A percentile compares a stretch with the other conserved stretches of the same genome.
Evolutionary conservation across 2,329 filamentous ascomycete species (phyloP).

Genomic region (Penicillium freii): DNA sequence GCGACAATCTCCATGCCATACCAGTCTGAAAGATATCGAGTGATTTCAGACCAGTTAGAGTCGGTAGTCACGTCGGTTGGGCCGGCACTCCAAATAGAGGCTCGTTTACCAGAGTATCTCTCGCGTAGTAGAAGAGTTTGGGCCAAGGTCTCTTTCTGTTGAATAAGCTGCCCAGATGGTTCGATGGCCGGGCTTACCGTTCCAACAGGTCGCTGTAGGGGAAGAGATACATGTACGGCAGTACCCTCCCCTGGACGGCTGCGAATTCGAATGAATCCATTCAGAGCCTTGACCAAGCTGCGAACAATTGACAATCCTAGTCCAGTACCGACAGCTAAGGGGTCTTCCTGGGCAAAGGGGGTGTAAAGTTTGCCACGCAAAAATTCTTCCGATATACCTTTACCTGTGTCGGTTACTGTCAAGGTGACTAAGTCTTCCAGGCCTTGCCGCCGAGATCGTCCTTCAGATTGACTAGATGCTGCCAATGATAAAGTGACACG

Average conservation of each 20-base stretch:
- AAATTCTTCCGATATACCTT: slow-evolving; percentile 64
- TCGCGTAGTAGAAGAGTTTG: slow-evolving; percentile 29
- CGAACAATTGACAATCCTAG: slow-evolving; percentile 66
- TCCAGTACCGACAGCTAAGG: slow-evolving; percentile 49
- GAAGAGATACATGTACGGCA: slow-evolving; percentile 52
- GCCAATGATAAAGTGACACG: slow-evolving; percentile 49
- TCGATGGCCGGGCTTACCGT: slow-evolving; percentile 25
- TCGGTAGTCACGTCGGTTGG: slow-evolving; percentile 18
- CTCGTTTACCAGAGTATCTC: slow-evolving; percentile 25
- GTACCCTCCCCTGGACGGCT: slow-evolving; percentile 57
- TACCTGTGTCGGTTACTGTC: slow-evolving; percentile 62
- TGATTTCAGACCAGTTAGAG: slow-evolving; percentile 29
- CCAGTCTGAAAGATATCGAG: slow-evolving; percentile 38
- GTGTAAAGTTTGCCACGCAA: slow-evolving; percentile 60
- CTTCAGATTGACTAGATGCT: slow-evolving; percentile 29
- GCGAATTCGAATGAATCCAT: slow-evolving; percentile 58
- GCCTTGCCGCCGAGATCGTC: slow-evolving; percentile 32
- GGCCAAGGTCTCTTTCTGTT: slow-evolving; percentile 25
- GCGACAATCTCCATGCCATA: slow-evolving; percentile 36
- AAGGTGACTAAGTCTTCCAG: slow-evolving; percentile 39
- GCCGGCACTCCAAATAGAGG: slow-evolving; percentile 32
- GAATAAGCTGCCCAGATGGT: slow-evolving; percentile 17
- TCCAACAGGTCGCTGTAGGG: slow-evolving; percentile 35
- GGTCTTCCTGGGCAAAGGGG: slow-evolving; percentile 59
- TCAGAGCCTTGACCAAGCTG: slow-evolving; percentile 58